Conservation (phyloP, 495 filamentous ascomycete species). For the Neurospora cerealis region DNA sequence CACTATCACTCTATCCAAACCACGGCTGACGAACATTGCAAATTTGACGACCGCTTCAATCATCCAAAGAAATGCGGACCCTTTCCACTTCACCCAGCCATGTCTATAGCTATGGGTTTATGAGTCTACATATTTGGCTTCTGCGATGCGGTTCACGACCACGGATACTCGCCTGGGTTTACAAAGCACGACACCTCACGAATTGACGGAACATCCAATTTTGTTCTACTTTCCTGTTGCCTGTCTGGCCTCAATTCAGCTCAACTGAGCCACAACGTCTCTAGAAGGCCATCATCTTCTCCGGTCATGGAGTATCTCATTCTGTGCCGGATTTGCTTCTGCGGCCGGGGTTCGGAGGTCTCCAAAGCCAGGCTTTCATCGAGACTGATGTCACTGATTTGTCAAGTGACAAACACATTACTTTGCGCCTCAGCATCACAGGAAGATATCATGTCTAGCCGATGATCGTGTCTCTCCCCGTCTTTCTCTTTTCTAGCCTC, state of each 20-base stretch:
- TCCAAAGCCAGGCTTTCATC: slow-evolving; percentile 1
- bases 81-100: background rate
- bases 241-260: background rate
- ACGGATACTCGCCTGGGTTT: background rate
- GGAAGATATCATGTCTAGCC: background rate
- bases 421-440: background rate
- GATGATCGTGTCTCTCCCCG: background rate
- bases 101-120: background rate
- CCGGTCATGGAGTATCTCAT: background rate
- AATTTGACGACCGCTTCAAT: background rate
- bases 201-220: background rate
- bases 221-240: background rate
- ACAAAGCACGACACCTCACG: background rate
- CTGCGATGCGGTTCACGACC: background rate
- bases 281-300: background rate
- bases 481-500: background rate
- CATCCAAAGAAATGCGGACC: background rate
- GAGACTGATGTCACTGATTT: background rate
- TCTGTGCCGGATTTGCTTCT: background rate
- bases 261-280: background rate
- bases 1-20: background rate
- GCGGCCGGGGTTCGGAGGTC: background rate
- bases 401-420: background rate
- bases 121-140: background rate
- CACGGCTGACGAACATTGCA: background rate